phyloP scores from a whole-genome alignment of 805 yeast species.

The Myxozyma geophila region DNA sequence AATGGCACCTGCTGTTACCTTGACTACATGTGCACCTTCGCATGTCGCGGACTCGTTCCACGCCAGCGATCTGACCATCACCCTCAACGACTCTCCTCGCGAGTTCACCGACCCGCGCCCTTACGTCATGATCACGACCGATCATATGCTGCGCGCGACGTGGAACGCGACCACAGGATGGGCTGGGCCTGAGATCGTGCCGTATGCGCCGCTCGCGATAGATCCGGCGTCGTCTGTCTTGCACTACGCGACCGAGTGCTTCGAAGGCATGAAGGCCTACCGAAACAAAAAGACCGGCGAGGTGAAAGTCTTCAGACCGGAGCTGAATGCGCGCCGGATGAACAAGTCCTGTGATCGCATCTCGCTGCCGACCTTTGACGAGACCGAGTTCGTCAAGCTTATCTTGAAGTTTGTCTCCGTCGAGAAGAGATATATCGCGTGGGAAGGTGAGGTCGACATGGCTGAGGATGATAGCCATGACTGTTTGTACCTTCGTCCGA shows the following conservation, averaged over 20 bases:
- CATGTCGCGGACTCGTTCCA: constrained; percentile 36
- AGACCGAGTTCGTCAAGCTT: constrained; percentile 52
- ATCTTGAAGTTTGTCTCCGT: constrained; percentile 50
- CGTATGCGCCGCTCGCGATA: constrained; percentile 72
- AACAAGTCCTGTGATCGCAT: constrained; percentile 55
- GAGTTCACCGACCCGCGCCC: constrained; percentile 27
- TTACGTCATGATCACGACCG: constrained; percentile 35
- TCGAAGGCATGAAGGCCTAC: constrained; percentile 96
- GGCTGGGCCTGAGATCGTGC: constrained; percentile 82
- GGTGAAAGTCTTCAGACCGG: constrained; percentile 49
- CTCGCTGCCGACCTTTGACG: constrained; percentile 54
- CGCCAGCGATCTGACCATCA: constrained; percentile 57
- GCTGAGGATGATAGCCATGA: constrained; percentile 43
- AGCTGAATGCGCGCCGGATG: constrained; percentile 56
- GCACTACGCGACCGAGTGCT: constrained; percentile 92
- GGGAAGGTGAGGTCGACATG: constrained; percentile 42
- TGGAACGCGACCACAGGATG: constrained; percentile 81
- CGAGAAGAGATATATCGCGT: constrained; percentile 54
- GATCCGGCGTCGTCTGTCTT: constrained; percentile 90
- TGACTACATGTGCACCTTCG: not conserved
- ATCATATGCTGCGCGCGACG: constrained; percentile 84
- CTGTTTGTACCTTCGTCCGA: constrained; percentile 55
- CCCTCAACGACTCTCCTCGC: constrained; percentile 50
- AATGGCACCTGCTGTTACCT: constrained; percentile 1
- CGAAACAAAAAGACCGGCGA: constrained; percentile 29